Evolutionary conservation across 2,329 filamentous ascomycete species (phyloP).

Genomic region (Aspergillus fijiensis): DNA sequence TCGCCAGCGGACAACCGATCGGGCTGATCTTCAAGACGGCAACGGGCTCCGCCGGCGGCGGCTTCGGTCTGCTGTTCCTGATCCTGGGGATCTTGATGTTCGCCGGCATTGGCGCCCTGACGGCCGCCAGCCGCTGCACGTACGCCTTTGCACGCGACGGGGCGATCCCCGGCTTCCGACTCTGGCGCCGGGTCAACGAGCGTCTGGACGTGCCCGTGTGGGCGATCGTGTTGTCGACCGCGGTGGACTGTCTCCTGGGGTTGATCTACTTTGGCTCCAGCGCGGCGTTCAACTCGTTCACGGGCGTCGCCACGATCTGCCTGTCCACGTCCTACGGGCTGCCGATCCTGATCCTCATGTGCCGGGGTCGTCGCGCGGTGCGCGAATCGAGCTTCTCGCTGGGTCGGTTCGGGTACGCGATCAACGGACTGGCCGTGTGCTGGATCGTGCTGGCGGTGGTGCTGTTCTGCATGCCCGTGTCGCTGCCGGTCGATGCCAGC

Average conservation of each 20-base stretch:
- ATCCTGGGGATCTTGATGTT: conserved; percentile 76
- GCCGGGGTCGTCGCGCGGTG: conserved; percentile 67
- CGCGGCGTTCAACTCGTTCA: conserved; percentile 77
- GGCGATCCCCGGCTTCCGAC: conserved; percentile 66
- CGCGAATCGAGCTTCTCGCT: conserved; percentile 66
- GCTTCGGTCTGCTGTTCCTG: conserved; percentile 73
- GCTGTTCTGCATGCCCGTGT: conserved; percentile 73
- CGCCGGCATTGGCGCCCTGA: conserved; percentile 71
- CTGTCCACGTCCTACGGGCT: conserved; percentile 73
- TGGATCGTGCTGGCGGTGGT: conserved; percentile 71
- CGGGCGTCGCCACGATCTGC: conserved; percentile 76
- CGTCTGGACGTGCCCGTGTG: conserved; percentile 68
- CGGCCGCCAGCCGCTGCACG: conserved; percentile 70
- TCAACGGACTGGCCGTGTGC: conserved; percentile 66
- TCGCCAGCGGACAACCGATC: conserved; percentile 73
- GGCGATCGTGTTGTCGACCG: conserved; percentile 66
- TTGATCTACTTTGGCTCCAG: conserved; percentile 77
- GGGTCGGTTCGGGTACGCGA: conserved; percentile 65
- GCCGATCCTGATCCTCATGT: conserved; percentile 69
- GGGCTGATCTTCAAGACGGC: conserved; percentile 73
- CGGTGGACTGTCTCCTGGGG: conserved; percentile 69
- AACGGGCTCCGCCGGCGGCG: conserved; percentile 69
- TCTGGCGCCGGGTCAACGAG: conserved; percentile 67
- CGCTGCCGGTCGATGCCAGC: conserved; percentile 55
- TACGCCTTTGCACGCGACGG: conserved; percentile 75